A percentile compares a stretch with the other conserved stretches of the same genome.
These are phyloP conservation scores for Alternaria consortialis DNA, from an alignment of 2,329 filamentous ascomycete genomes.

Conservation along the genomic window DNA sequence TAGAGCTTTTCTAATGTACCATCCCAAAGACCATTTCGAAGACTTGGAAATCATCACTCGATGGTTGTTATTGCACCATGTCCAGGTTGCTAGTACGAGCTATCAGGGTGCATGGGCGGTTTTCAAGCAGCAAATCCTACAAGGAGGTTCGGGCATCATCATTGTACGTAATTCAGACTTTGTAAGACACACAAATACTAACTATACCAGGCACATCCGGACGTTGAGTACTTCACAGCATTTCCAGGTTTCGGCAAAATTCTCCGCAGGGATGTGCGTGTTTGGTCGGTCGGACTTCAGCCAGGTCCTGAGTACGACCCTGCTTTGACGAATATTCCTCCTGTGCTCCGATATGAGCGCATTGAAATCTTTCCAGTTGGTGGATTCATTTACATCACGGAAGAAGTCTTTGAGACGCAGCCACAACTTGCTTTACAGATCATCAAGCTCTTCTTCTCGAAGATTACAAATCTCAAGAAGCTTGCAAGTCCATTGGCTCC, in stretches of 20 bases:
- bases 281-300: constrained; percentile 50
- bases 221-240: constrained; percentile 41
- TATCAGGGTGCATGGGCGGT: constrained; percentile 37
- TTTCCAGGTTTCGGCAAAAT: constrained; percentile 46
- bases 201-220: constrained; percentile 37
- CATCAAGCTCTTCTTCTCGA: constrained; percentile 46
- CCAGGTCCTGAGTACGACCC: constrained; percentile 23
- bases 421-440: constrained; percentile 50
- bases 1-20: constrained; percentile 40
- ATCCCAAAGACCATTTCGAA: constrained; percentile 38
- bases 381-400: constrained; percentile 54
- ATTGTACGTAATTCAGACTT: constrained; percentile 28
- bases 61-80: constrained; percentile 44
- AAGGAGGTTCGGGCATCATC: constrained; percentile 38
- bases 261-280: constrained; percentile 35
- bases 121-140: constrained; percentile 31
- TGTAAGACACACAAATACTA: constrained; percentile 7
- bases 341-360: constrained; percentile 32
- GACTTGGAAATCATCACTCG: constrained; percentile 43
- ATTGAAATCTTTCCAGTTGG: constrained; percentile 52
- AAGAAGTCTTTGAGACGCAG: constrained; percentile 53
- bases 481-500: constrained; percentile 23
- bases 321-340: constrained; percentile 21
- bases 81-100: constrained; percentile 37
- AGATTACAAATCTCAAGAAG: constrained; percentile 33